Conservation (phyloP, 2,329 filamentous ascomycete genomes). For the Phyllosticta citrichinensis region DNA sequence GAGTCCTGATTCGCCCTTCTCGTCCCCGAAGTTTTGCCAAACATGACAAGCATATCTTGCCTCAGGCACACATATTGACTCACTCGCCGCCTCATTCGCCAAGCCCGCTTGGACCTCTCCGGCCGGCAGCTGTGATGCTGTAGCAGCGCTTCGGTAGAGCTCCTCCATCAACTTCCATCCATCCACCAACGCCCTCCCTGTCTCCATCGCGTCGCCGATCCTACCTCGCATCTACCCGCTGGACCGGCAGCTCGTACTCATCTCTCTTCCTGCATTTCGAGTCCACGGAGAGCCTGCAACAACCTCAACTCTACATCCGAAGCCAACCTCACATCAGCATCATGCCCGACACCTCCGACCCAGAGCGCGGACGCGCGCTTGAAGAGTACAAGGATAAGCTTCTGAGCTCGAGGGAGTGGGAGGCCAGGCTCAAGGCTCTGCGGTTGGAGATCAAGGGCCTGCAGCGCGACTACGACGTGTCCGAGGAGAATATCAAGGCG, state of each 20-base stretch:
- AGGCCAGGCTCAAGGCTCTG: conserved; percentile 90
- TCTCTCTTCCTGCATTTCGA: background rate
- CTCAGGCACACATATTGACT: background rate
- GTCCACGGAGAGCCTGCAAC: background rate
- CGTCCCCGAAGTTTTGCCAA: too few relatives aligned
- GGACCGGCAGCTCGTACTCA: background rate
- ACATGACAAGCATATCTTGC: background rate
- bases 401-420: conserved; percentile 95
- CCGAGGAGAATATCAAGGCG: conserved; percentile 98
- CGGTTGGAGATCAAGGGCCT: conserved; percentile 93
- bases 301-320: background rate
- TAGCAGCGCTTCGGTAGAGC: background rate
- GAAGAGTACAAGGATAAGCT: conserved; percentile 44
- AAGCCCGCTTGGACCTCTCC: background rate
- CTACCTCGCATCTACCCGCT: background rate
- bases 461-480: conserved; percentile 90
- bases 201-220: background rate
- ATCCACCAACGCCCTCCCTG: background rate
- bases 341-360: conserved; percentile 33
- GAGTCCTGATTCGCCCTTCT: too few relatives aligned
- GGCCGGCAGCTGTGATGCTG: background rate
- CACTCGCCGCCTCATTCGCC: background rate
- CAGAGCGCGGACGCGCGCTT: conserved; percentile 43
- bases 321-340: conserved; percentile 1
- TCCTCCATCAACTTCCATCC: background rate